phyloP scores from a whole-genome alignment of 371 early-diverging fungal species.

The Chytridium lagenaria region DNA sequence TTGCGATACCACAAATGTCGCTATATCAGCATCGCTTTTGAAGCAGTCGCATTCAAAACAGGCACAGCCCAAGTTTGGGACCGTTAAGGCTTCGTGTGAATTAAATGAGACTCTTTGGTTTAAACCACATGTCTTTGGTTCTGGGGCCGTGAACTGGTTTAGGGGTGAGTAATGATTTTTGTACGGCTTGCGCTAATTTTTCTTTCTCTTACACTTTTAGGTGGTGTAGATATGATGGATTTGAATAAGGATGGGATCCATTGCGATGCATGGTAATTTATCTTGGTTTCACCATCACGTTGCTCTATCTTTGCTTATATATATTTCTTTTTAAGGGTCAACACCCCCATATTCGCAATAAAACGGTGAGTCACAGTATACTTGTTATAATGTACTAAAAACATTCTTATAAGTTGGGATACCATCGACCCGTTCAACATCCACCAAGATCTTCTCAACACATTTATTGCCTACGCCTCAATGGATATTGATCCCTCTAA shows the following conservation, averaged over 20 bases:
- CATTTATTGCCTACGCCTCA: conserved; percentile 29
- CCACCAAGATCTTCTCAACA: conserved; percentile 34
- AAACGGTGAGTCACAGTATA: neutral
- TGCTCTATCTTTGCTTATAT: neutral
- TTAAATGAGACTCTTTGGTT: conserved; percentile 9
- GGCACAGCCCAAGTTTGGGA: neutral
- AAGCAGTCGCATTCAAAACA: neutral
- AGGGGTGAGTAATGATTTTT: conserved; percentile 3
- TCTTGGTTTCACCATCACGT: neutral
- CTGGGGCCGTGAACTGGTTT: conserved; percentile 6
- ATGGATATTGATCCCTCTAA: conserved; percentile 19
- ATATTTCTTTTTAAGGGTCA: conserved; percentile 19
- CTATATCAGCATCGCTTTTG: neutral
- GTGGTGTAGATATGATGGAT: neutral
- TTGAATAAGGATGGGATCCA: conserved; percentile 14
- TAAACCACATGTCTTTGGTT: neutral
- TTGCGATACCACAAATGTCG: conserved; percentile 1
- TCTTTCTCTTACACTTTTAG: neutral
- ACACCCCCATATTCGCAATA: conserved; percentile 30
- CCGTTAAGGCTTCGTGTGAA: neutral
- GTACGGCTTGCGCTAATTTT: conserved; percentile 2
- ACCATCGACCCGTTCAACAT: conserved; percentile 28
- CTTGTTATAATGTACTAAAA: neutral
- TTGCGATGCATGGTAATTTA: conserved; percentile 31
- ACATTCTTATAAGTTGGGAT: conserved; percentile 22